phyloP scores from a whole-genome alignment of 208 protist genomes.

The Vickermania ingenoplastis region DNA sequence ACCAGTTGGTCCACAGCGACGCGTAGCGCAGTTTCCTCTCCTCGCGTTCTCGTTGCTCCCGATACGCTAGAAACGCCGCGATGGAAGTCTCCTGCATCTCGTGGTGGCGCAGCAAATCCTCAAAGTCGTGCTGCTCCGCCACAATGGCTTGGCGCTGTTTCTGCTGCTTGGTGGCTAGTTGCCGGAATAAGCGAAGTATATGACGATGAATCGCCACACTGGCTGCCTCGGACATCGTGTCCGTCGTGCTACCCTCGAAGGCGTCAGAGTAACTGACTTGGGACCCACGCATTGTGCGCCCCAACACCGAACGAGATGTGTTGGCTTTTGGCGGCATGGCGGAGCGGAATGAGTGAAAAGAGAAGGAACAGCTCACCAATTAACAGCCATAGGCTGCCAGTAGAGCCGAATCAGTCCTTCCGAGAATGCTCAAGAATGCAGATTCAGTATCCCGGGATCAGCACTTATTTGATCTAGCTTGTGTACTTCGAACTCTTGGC shows the following conservation, averaged over 20 bases:
- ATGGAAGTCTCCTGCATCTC: not conserved
- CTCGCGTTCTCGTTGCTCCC: not conserved
- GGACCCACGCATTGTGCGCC: not conserved
- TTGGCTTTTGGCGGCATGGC: too few species aligned
- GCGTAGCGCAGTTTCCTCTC: not conserved
- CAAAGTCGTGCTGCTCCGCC: conserved; percentile 3
- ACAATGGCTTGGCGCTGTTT: conserved; percentile 12
- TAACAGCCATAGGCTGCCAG: too few species aligned
- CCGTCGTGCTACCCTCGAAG: not conserved
- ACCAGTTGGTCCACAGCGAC: conserved; percentile 12
- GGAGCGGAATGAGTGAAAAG: too few species aligned
- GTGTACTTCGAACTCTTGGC: too few species aligned
- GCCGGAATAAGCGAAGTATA: not conserved
- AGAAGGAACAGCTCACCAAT: too few species aligned
- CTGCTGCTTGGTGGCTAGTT: conserved; percentile 8
- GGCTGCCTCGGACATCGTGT: not conserved
- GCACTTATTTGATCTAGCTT: too few species aligned
- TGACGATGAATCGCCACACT: not conserved
- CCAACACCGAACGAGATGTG: too few species aligned
- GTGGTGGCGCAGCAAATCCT: conserved; percentile 1
- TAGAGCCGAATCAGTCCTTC: too few species aligned
- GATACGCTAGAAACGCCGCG: not conserved
- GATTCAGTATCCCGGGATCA: too few species aligned
- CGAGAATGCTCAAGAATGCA: too few species aligned
- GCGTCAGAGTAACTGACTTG: not conserved